Conservation (phyloP, 306 rosid genomes). For the Dalbergia oliveri region DNA sequence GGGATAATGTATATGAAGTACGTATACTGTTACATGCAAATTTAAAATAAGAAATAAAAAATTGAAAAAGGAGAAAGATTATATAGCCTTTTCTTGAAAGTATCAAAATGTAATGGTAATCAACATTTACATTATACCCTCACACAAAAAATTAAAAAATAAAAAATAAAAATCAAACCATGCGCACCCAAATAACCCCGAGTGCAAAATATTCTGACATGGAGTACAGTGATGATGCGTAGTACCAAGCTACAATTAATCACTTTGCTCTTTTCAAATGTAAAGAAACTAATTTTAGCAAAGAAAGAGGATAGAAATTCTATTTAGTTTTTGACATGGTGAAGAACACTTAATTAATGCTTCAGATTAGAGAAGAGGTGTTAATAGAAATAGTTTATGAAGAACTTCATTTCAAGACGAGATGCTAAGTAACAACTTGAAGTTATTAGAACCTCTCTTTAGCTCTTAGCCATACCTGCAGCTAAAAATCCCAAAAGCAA, state of each 20-base stretch:
- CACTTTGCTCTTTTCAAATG: background rate
- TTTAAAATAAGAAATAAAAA: background rate
- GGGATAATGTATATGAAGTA: background rate
- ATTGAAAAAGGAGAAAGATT: background rate
- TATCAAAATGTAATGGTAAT: constrained; percentile 13
- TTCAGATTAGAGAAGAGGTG: constrained; percentile 39
- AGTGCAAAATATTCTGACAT: too few relatives aligned
- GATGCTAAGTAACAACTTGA: background rate
- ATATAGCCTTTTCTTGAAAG: too few relatives aligned
- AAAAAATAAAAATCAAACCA: too few relatives aligned
- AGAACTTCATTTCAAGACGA: constrained; percentile 23
- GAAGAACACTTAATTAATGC: background rate
- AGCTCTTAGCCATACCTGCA: constrained; percentile 6
- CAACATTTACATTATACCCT: background rate
- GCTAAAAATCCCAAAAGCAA: background rate
- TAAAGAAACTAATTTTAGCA: background rate
- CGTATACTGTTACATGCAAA: background rate
- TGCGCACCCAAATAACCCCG: too few relatives aligned
- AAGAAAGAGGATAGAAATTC: background rate
- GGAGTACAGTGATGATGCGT: too few relatives aligned
- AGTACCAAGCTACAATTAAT: too few relatives aligned
- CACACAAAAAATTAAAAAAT: background rate
- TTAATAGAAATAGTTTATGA: constrained; percentile 19
- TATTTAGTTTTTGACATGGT: constrained; percentile 7
- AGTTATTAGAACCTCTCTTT: constrained; percentile 9